These are phyloP conservation scores for Acanthamoeba healyi DNA, from an alignment of 208 protist genomes.

Conservation along the genomic window DNA sequence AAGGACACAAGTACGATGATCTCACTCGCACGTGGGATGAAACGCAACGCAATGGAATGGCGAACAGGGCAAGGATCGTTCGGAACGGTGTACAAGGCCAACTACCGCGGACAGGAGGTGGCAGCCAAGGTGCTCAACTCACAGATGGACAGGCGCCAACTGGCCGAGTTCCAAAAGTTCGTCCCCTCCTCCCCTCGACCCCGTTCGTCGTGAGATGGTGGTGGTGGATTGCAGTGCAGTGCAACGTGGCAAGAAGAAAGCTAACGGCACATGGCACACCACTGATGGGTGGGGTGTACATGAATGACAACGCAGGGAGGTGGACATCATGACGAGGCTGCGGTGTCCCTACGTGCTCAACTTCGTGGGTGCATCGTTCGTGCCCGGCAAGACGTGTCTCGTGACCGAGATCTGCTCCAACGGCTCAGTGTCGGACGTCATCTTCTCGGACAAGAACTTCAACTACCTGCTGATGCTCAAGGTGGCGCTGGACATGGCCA, in stretches of 20 bases:
- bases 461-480: constrained; percentile 66
- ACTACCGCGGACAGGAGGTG: constrained; percentile 70
- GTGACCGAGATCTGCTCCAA: constrained; percentile 52
- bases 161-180: constrained; percentile 60
- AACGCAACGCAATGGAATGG: neutral
- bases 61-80: constrained; percentile 58
- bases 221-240: too few relatives aligned
- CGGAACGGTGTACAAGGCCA: constrained; percentile 72
- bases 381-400: constrained; percentile 63
- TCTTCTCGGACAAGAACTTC: constrained; percentile 69
- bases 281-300: neutral
- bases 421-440: constrained; percentile 40
- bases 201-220: too few relatives aligned
- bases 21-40: too few relatives aligned
- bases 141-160: constrained; percentile 49
- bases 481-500: constrained; percentile 67
- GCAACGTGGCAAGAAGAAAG: neutral
- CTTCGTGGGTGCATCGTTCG: constrained; percentile 61
- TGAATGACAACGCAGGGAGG: constrained; percentile 3
- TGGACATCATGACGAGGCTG: constrained; percentile 65
- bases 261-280: neutral
- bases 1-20: too few relatives aligned
- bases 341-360: constrained; percentile 68
- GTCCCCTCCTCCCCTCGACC: neutral
- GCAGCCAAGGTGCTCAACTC: constrained; percentile 69